Percentiles rank a stretch among this genome's conserved stretches.
These are phyloP conservation scores for Chalara sp. DNA, from an alignment of 2,329 filamentous ascomycete species.

Conservation along the genomic window DNA sequence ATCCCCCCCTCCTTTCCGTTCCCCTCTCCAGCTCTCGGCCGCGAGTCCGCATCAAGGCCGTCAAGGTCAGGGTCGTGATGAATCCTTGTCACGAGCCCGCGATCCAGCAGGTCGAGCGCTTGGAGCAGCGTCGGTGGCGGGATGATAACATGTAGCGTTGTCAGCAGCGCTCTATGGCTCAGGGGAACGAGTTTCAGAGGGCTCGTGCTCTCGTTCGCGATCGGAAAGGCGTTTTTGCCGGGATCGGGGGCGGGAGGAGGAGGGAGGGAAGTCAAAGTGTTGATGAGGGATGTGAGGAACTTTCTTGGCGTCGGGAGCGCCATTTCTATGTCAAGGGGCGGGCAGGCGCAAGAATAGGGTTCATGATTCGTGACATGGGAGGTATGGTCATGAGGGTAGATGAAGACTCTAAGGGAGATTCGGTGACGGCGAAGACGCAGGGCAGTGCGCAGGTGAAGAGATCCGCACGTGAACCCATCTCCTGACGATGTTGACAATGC, in stretches of 20 bases:
- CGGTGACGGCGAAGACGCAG: too few relatives aligned
- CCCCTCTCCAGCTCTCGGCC: constrained; percentile 2
- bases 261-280: constrained; percentile 13
- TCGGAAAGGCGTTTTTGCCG: constrained; percentile 1
- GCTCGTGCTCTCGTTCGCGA: constrained; percentile 4
- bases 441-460: too few relatives aligned
- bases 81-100: constrained; percentile 59
- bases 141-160: constrained; percentile 68
- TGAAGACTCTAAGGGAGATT: too few relatives aligned
- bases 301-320: constrained; percentile 19
- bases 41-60: background rate
- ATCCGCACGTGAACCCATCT: too few relatives aligned
- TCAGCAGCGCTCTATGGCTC: constrained; percentile 37
- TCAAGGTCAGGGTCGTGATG: constrained; percentile 12
- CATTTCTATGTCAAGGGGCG: background rate
- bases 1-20: too few relatives aligned
- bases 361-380: too few relatives aligned
- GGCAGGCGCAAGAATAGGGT: background rate
- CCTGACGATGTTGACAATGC: too few relatives aligned
- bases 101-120: constrained; percentile 81
- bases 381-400: too few relatives aligned
- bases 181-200: constrained; percentile 15
- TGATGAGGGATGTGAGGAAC: constrained; percentile 24
- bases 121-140: constrained; percentile 68
- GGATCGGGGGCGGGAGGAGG: background rate